Conservation (phyloP, 306 rosid genomes). For the Mimosa pudica region DNA sequence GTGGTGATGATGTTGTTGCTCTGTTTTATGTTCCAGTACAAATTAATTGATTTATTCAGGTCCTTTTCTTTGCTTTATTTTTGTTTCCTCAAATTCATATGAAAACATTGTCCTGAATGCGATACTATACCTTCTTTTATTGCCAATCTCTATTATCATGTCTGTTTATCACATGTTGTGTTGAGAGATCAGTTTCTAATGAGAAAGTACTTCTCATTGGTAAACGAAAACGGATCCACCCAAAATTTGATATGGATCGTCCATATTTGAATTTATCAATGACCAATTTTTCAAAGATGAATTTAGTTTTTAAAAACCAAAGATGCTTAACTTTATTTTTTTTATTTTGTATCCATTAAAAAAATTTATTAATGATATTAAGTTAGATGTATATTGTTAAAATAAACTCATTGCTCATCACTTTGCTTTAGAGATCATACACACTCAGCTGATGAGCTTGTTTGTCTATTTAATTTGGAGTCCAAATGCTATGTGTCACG, state of each 20-base stretch:
- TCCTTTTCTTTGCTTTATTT: neutral
- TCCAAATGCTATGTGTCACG: neutral
- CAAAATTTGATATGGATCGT: too few relatives aligned
- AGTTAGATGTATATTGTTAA: too few relatives aligned
- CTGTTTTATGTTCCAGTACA: neutral
- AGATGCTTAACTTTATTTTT: too few relatives aligned
- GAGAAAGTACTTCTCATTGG: too few relatives aligned
- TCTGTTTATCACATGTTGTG: slow-evolving; percentile 11
- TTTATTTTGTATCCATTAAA: too few relatives aligned
- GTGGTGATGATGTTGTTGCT: slow-evolving; percentile 32
- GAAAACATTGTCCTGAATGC: neutral
- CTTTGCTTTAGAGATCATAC: neutral
- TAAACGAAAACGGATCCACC: too few relatives aligned
- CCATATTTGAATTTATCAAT: too few relatives aligned
- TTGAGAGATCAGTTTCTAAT: neutral
- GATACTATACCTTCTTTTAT: slow-evolving; percentile 1
- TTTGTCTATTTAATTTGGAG: neutral
- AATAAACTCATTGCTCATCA: too few relatives aligned
- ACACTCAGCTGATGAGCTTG: neutral
- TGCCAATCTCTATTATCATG: neutral
- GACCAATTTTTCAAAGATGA: too few relatives aligned
- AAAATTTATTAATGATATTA: too few relatives aligned
- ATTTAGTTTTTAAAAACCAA: too few relatives aligned
- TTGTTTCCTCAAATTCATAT: neutral
- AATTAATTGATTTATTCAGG: slow-evolving; percentile 20